Evolutionary conservation across 768 basidiomycete genomes (phyloP), one percentile per base, ranked within the genome.

Genomic region (Lepiota brunneoincarnata): DNA sequence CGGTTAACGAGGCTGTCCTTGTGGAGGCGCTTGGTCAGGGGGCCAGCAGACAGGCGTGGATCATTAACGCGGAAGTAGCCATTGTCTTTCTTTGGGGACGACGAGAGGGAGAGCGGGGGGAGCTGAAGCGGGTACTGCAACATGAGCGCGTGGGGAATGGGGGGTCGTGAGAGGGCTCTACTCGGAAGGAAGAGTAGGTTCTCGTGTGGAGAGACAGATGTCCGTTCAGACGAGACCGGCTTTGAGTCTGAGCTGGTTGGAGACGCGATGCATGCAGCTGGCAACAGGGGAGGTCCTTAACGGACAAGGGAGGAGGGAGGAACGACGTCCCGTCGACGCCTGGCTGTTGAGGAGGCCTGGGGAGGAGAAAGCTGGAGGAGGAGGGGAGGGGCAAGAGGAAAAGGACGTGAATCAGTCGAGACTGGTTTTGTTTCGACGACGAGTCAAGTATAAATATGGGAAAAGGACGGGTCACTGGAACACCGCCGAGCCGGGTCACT

Each of bases 221-320:
- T 51, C 50, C 41, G 50, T 52, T 77, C 80, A 81, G 81, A 80
- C 80, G 72, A 78, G 82, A 78, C 81, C 79, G 67, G 77, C 78
- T 78, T 72, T 63, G 66, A 73, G 75, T 77, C 78, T 79, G 79
- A 78, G 69, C 57, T 54, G 48, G 54, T 49, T 54, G 36, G 18
- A 51, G 60, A 37, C 62, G 64, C 61, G 61, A 72, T 63, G 63
- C 72, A 73, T 75, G 66, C 73, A 73, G 69, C 47, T 54, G 49
- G 36, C 18, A 35, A 31, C 23, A n/a, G 42, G 12, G 20, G 21
- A 10, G 26, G 51, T 45, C 57, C 52, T 54, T 42, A 41, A 49
- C 34, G 42, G 49, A 47, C 56, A 38, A 42, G 45, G 58, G 7
- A 9, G 7, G 63, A 57, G 51, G 53, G 57, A 61, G 55, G 57